A percentile compares a stretch with the other conserved stretches of the same genome.
These are phyloP conservation scores for Physcomitrellopsis africana DNA, from an alignment of 225 moss, liverwort and hornwort species.

Conservation along the genomic window DNA sequence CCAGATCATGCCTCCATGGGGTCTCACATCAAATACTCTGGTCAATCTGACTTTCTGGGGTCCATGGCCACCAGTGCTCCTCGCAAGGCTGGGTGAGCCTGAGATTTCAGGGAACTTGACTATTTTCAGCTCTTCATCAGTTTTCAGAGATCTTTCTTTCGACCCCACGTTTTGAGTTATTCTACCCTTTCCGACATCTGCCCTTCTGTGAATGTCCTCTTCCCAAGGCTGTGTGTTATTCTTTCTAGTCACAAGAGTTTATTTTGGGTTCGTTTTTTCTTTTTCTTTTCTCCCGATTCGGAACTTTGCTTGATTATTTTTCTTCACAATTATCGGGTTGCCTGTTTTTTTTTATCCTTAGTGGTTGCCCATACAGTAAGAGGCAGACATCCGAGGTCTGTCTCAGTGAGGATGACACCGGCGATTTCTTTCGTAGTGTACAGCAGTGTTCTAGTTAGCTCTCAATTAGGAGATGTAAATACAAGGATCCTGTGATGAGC, in stretches of 20 bases:
- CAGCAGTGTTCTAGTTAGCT: conserved; percentile 32
- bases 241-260: conserved; percentile 22
- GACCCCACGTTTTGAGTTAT: too few species aligned
- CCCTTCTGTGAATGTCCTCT: too few species aligned
- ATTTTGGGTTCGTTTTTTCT: conserved; percentile 31
- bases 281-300: conserved; percentile 24
- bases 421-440: conserved; percentile 51
- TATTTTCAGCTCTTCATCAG: neutral
- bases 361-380: conserved; percentile 28
- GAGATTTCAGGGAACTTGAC: neutral
- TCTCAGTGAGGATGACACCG: conserved; percentile 37
- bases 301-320: conserved; percentile 33
- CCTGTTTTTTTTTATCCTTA: conserved; percentile 32
- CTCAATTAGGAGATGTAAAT: conserved; percentile 34
- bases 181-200: too few species aligned
- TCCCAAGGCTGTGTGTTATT: too few species aligned
- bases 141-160: conserved; percentile 3
- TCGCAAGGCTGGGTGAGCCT: conserved; percentile 81
- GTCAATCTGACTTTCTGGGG: conserved; percentile 68
- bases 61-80: conserved; percentile 64
- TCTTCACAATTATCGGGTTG: conserved; percentile 44
- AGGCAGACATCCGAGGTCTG: conserved; percentile 29
- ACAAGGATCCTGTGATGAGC: conserved; percentile 46
- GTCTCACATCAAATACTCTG: conserved; percentile 51
- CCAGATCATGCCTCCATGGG: conserved; percentile 51